These are phyloP conservation scores for Aurinia saxatilis DNA, from an alignment of 345 rosid genomes.

Conservation along the genomic window DNA sequence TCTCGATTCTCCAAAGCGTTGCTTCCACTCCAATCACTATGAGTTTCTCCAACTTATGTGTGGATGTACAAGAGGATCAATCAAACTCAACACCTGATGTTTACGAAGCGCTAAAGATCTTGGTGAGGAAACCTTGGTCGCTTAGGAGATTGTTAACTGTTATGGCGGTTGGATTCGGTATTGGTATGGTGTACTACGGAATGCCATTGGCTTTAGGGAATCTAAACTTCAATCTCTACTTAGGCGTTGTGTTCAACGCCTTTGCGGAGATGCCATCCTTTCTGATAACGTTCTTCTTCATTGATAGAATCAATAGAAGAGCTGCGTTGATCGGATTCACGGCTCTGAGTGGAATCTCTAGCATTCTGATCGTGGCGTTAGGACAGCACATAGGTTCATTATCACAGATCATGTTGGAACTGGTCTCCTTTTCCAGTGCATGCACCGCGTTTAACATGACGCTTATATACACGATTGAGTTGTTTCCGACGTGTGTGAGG, in stretches of 20 bases:
- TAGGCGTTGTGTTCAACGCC: conserved; percentile 52
- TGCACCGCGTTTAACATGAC: conserved; percentile 36
- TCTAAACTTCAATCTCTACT: conserved; percentile 48
- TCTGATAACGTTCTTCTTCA: conserved; percentile 34
- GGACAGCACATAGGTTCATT: conserved; percentile 14
- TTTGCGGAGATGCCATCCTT: conserved; percentile 56
- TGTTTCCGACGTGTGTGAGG: conserved; percentile 55
- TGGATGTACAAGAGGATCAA: conserved; percentile 27
- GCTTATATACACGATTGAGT: conserved; percentile 43
- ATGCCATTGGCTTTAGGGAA: conserved; percentile 55
- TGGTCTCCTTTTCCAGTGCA: conserved; percentile 47
- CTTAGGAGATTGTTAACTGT: conserved; percentile 27
- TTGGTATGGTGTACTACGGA: conserved; percentile 59
- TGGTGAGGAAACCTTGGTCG: conserved; percentile 44
- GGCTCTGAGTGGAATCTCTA: conserved; percentile 34
- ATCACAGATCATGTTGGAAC: conserved; percentile 45
- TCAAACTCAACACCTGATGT: conserved; percentile 24
- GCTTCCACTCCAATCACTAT: conserved; percentile 19
- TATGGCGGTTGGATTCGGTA: conserved; percentile 42
- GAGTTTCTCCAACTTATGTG: conserved; percentile 28
- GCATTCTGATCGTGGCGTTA: conserved; percentile 21
- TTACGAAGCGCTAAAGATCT: conserved; percentile 42
- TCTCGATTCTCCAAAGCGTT: conserved; percentile 36
- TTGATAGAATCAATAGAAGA: conserved; percentile 39
- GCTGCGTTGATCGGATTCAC: conserved; percentile 37